Evolutionary conservation across 768 basidiomycete species (phyloP).

Genomic region (Pleurotus salmoneostramineus): DNA sequence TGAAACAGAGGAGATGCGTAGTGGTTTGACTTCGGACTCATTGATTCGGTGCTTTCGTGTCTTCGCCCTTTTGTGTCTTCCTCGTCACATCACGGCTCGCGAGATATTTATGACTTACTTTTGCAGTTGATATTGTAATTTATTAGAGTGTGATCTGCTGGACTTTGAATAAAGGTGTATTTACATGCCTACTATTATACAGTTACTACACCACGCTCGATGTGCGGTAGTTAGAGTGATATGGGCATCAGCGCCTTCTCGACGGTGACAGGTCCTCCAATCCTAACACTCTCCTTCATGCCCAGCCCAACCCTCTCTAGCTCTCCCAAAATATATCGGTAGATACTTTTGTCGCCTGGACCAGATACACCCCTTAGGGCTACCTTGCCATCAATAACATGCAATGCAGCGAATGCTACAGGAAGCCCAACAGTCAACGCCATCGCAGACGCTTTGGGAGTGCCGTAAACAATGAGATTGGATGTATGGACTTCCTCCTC

Average conservation of each 20-base stretch:
- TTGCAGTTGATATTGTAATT: background rate
- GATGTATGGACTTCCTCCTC: slow-evolving; percentile 61
- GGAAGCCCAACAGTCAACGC: slow-evolving; percentile 87
- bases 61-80: background rate
- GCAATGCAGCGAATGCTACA: slow-evolving; percentile 76
- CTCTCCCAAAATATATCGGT: slow-evolving; percentile 54
- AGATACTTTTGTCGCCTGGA: slow-evolving; percentile 60
- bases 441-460: slow-evolving; percentile 70
- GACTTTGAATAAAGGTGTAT: background rate
- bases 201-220: background rate
- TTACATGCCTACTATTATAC: background rate
- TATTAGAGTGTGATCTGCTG: background rate
- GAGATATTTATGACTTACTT: background rate
- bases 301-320: slow-evolving; percentile 51
- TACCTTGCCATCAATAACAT: slow-evolving; percentile 60
- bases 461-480: slow-evolving; percentile 59
- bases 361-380: slow-evolving; percentile 59
- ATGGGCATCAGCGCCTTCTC: background rate
- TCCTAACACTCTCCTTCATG: slow-evolving; percentile 35
- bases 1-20: slow-evolving; percentile 70
- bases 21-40: slow-evolving; percentile 31
- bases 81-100: background rate
- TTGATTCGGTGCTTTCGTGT: no score
- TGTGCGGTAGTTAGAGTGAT: background rate
- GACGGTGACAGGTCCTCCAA: slow-evolving; percentile 10